These are phyloP conservation scores for Fusarium coicis DNA, from an alignment of 2,329 filamentous ascomycete species.

Conservation along the genomic window DNA sequence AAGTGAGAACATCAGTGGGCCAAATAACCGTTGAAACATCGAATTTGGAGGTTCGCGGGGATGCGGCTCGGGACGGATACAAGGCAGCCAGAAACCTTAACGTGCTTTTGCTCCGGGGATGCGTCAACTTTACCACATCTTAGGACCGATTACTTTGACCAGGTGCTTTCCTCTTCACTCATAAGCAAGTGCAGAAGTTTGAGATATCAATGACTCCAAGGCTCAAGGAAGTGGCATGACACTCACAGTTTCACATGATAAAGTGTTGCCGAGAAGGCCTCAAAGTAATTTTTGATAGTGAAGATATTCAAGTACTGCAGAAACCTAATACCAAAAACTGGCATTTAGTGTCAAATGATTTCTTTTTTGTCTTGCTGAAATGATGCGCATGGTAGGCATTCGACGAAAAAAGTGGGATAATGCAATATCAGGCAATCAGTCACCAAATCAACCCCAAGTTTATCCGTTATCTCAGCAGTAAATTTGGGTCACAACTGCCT, in stretches of 20 bases:
- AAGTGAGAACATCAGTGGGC: background rate
- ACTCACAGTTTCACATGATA: background rate
- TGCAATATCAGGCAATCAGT: background rate
- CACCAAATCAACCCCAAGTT: background rate
- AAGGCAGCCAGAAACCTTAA: background rate
- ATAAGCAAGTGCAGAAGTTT: background rate
- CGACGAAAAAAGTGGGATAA: background rate
- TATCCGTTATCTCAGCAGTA: background rate
- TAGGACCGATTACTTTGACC: conserved; percentile 1
- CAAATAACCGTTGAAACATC: background rate
- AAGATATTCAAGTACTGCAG: background rate
- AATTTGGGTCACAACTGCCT: background rate
- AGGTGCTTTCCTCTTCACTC: background rate
- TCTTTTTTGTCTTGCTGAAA: background rate
- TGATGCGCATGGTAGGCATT: background rate
- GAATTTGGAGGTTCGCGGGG: no score
- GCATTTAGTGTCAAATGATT: background rate
- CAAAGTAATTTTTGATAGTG: background rate
- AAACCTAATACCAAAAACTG: background rate
- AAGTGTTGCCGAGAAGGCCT: background rate
- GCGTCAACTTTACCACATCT: background rate
- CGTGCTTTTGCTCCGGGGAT: background rate
- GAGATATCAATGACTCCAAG: conserved; percentile 4
- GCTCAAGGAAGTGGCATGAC: conserved; percentile 4
- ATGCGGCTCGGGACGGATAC: background rate